Conservation (phyloP, 1,284 basidiomycete genomes). For the Ustilago loliicola region DNA sequence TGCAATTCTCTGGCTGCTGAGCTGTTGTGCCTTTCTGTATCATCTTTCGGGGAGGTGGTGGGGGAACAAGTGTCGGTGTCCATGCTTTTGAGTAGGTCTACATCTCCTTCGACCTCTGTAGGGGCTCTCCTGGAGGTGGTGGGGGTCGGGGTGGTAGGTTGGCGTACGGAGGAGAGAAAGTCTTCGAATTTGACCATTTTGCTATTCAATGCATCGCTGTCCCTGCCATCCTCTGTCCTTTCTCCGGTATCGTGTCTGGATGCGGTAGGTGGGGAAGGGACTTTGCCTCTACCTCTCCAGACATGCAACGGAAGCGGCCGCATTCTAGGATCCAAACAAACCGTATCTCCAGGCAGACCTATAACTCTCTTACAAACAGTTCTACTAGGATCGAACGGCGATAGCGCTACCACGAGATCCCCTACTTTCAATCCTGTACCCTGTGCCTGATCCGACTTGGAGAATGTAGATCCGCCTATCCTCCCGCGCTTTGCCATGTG, state of each 20-base stretch:
- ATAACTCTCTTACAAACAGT: slow-evolving; percentile 91
- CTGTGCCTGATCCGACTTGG: slow-evolving; percentile 53
- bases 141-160: background rate
- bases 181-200: slow-evolving; percentile 26
- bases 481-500: background rate
- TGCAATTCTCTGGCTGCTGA: slow-evolving; percentile 14
- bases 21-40: slow-evolving; percentile 21
- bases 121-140: background rate
- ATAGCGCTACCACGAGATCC: slow-evolving; percentile 83
- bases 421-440: slow-evolving; percentile 73
- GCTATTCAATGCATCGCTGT: slow-evolving; percentile 8
- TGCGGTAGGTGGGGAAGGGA: background rate
- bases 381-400: slow-evolving; percentile 79
- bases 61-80: slow-evolving; percentile 15
- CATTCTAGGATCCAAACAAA: slow-evolving; percentile 84
- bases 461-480: slow-evolving; percentile 24
- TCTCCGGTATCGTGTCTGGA: background rate
- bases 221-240: background rate
- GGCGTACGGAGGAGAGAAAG: slow-evolving; percentile 10
- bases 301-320: slow-evolving; percentile 25
- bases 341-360: slow-evolving; percentile 87
- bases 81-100: slow-evolving; percentile 39
- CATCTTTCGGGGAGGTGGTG: background rate
- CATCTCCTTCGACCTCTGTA: background rate
- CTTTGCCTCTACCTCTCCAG: slow-evolving; percentile 21